Evolutionary conservation across 2,329 filamentous ascomycete species (phyloP), one percentile per base, ranked within the genome.

Genomic region (Pestalotiopsis sp.): DNA sequence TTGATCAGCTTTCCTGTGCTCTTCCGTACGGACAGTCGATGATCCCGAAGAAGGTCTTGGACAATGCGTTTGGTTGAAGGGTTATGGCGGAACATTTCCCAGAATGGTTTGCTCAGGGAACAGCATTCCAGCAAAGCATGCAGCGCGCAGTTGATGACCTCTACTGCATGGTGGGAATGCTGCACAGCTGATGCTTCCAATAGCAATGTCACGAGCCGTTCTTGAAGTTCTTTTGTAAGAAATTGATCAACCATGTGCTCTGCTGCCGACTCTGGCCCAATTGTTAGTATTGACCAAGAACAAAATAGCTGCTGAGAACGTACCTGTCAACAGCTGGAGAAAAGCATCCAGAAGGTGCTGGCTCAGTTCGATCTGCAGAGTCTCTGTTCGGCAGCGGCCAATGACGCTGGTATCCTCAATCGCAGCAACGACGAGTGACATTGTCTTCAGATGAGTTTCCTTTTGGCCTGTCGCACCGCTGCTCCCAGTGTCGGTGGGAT

Each of bases 361-460:
- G 11, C 83, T 82, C 66, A 91, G 83, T 35, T 81, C 77, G 35
- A 85, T 80, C 69, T 81, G 84, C 61, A 88, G 74, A 48, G 80
- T 77, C 65, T 80, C 80, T 61, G 78, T 81, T 10, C 78, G 75
- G 67, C 83, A 81, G 55, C 76, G 78, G 9, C 82, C 81, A 14
- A 86, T 78, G 69, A 91, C 80, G 22, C 85, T 81, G 26, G 84
- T 79, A 68, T 90, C 85, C 13, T 86, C 88, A 63, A 93, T 84
- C 6, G 89, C 89, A 20, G 85, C 80, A 39, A 90, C 84, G 24
- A 92, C 78, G 35, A 91, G 80, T 6, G 79, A 81, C 67, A 91
- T 78, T 2, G 82, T 82, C 69, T 81, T 83, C n/a, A 78, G 71
- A 2, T 85, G 69, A 55, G 79, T 77, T 20, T 80, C 78, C 52